Conservation (phyloP, 2,329 filamentous ascomycete species). For the Scytalidium lignicola region DNA sequence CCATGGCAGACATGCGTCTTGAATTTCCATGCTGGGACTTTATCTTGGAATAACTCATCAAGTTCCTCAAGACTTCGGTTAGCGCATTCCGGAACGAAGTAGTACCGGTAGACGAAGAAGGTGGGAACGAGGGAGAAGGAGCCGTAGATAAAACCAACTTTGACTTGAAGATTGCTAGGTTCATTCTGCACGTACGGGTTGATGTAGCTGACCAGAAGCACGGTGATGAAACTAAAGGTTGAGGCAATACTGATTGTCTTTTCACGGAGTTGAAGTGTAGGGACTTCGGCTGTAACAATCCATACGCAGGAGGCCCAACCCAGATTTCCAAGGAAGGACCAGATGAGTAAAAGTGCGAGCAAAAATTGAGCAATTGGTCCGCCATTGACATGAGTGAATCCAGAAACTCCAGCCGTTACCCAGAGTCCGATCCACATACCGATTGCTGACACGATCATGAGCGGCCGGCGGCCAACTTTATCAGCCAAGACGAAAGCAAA, state of each 20-base stretch:
- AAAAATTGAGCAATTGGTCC: not conserved
- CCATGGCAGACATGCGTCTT: not conserved
- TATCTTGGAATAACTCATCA: constrained; percentile 6
- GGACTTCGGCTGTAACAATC: constrained; percentile 14
- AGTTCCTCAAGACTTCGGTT: constrained; percentile 8
- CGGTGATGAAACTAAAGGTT: constrained; percentile 7
- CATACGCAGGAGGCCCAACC: constrained; percentile 16
- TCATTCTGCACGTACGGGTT: constrained; percentile 31
- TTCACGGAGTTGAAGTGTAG: constrained; percentile 9
- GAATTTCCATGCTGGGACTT: constrained; percentile 4
- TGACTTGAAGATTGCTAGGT: constrained; percentile 33
- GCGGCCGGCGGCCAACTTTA: not conserved
- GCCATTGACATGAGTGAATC: no score
- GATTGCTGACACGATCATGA: constrained; percentile 1
- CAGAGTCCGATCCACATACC: not conserved
- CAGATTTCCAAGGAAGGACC: constrained; percentile 6
- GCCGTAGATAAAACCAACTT: constrained; percentile 34
- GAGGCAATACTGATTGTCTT: constrained; percentile 11
- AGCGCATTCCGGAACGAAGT: constrained; percentile 30
- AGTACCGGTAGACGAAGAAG: constrained; percentile 30
- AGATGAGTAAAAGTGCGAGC: constrained; percentile 1
- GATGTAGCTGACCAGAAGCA: constrained; percentile 29
- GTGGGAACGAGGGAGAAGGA: constrained; percentile 27
- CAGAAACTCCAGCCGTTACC: no score
- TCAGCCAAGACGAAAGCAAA: constrained; percentile 2